Base-by-base conservation (phyloP, 1,139 yeast species). In the Geotrichum phurueaensis region DNA sequence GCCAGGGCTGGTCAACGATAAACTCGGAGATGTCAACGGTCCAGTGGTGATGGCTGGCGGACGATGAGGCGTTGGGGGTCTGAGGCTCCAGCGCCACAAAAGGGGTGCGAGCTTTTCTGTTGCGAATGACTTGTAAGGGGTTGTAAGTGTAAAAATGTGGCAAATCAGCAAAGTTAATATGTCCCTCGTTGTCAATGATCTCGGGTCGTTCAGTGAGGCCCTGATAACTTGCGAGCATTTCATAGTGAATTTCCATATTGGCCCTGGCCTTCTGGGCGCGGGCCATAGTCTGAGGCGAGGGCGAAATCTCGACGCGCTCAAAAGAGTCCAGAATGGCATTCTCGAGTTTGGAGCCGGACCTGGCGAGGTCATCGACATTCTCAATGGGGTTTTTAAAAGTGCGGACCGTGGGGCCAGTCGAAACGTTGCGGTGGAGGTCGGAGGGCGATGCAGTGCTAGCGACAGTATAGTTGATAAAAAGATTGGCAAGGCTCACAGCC, bases 61-160 rank as follows among this genome's bases (percentile, higher is more conserved):
- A 33, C 15, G 39, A 33, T 33, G 39, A 33, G 39, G 39, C 15
- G 15, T 33, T 33, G 13, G 39, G 39, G 3, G 12, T 13, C 39
- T 33, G 39, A 13, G 15, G 39, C 39, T 33, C 39, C 39, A 33
- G 39, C 12, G 39, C 39, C 15, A 33, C 15, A 33, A 12, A 33
- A 10, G 39, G 39, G 15, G 39, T 10, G 39, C 39, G 39, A 33
- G 39, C 39, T 33, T 33, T 78, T 60, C 97, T 77, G 71, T 90
- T 87, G 63, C 97, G 76, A 47, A 90, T 82, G 22, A 85, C 81
- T 70, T 89, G 96, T 54, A 90, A 75, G 1, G 97, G 97, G 69
- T 90, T 90, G 73, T 86, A 90, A 2, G 15, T 12, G 39, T 33
- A 10, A 10, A 33, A 33, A 13, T 33, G 4, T 10, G 39, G 39